These are phyloP conservation scores for Coemansia sp. DNA, from an alignment of 192 early-diverging fungal genomes.

Conservation along the genomic window DNA sequence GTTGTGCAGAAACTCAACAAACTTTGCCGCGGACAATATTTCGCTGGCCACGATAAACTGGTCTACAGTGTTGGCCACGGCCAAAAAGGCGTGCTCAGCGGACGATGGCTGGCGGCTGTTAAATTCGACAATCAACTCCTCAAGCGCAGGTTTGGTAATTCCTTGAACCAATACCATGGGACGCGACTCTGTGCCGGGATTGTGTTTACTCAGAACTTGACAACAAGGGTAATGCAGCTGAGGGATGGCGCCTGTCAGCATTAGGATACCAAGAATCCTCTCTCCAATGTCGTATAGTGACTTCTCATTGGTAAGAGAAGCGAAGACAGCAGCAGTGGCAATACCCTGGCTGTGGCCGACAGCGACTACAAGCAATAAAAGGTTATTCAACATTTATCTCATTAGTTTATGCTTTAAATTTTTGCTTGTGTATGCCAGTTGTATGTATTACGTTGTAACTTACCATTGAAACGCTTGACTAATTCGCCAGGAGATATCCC, in stretches of 20 bases:
- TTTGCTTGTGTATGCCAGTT: not conserved
- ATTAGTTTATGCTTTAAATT: not conserved
- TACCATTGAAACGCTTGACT: constrained; percentile 34
- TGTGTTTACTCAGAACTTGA: too few relatives aligned
- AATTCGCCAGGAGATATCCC: constrained; percentile 59
- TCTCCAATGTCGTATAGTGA: too few relatives aligned
- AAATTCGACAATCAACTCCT: constrained; percentile 14
- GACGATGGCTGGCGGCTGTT: constrained; percentile 13
- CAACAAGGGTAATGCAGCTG: too few relatives aligned
- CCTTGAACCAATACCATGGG: constrained; percentile 33
- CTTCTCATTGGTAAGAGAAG: too few relatives aligned
- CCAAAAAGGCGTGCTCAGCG: constrained; percentile 21
- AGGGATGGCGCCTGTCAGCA: too few relatives aligned
- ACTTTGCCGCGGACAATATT: too few relatives aligned
- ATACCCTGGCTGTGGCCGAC: constrained; percentile 93
- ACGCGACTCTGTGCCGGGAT: too few relatives aligned
- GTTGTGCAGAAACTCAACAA: not conserved
- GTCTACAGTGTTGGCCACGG: constrained; percentile 23
- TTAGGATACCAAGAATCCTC: constrained; percentile 77
- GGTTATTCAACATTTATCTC: not conserved
- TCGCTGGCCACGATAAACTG: constrained; percentile 43
- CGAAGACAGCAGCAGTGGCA: too few relatives aligned
- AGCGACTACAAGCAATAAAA: constrained; percentile 24
- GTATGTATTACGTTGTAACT: not conserved
- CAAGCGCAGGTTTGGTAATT: not conserved